Evolutionary conservation across 345 rosid species (phyloP).

Genomic region (Gossypium sturtianum): DNA sequence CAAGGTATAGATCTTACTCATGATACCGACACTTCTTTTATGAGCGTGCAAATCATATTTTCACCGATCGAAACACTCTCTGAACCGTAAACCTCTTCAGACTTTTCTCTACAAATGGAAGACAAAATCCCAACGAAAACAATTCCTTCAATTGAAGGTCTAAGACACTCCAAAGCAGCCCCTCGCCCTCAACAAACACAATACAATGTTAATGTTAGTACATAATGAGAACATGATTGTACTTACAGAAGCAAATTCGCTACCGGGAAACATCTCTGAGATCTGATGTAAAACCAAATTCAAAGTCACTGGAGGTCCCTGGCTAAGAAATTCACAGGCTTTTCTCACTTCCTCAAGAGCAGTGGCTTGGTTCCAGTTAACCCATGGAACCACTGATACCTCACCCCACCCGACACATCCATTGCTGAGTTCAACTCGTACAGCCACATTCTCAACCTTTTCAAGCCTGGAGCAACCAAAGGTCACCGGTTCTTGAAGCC

Average conservation of each 20-base stretch:
- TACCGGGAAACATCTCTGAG: slow-evolving; percentile 9
- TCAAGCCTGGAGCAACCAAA: slow-evolving; percentile 51
- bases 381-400: slow-evolving; percentile 40
- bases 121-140: no score
- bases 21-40: no score
- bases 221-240: neutral
- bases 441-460: slow-evolving; percentile 39
- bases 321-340: slow-evolving; percentile 11
- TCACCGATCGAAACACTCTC: no score
- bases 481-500: slow-evolving; percentile 41
- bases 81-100: no score
- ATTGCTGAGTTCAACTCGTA: slow-evolving; percentile 49
- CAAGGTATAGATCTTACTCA: no score
- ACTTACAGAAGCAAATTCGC: slow-evolving; percentile 15
- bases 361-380: neutral
- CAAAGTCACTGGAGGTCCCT: slow-evolving; percentile 10
- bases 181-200: no score
- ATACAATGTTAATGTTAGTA: neutral
- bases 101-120: no score
- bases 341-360: slow-evolving; percentile 11
- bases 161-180: no score
- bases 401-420: slow-evolving; percentile 69
- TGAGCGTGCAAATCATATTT: no score
- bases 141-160: no score
- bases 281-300: slow-evolving; percentile 16